Percentiles rank a stretch among this genome's conserved stretches.
These are phyloP conservation scores for Fusarium redolens DNA, from an alignment of 2,329 filamentous ascomycete species.

Conservation along the genomic window DNA sequence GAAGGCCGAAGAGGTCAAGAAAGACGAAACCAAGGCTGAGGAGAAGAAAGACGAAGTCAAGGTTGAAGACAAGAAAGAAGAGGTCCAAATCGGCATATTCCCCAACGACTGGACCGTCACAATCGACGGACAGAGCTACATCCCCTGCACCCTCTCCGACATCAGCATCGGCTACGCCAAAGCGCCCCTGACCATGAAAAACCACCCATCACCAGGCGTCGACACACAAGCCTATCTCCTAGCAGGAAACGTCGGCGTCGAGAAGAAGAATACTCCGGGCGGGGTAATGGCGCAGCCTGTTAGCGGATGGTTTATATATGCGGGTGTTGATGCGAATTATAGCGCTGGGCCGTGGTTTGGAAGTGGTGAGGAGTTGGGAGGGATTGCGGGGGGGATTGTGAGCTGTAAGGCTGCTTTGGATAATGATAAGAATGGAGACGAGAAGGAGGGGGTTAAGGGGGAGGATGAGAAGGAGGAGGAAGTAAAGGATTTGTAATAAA, in stretches of 20 bases:
- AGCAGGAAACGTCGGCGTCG: slow-evolving; percentile 54
- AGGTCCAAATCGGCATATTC: neutral
- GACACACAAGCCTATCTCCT: slow-evolving; percentile 51
- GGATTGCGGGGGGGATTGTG: slow-evolving; percentile 17
- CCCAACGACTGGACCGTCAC: slow-evolving; percentile 21
- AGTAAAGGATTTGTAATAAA: slow-evolving; percentile 1
- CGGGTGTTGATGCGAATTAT: slow-evolving; percentile 46
- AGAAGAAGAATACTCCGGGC: slow-evolving; percentile 33
- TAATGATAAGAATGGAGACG: accelerated
- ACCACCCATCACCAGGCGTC: slow-evolving; percentile 42
- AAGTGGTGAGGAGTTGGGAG: slow-evolving; percentile 36
- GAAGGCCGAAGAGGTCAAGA: neutral
- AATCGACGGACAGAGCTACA: slow-evolving; percentile 49
- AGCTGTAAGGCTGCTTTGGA: neutral
- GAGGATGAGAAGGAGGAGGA: neutral
- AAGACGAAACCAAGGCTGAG: neutral
- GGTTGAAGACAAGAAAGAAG: neutral
- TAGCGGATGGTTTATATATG: slow-evolving; percentile 57
- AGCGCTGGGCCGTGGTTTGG: slow-evolving; percentile 35
- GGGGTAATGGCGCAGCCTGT: slow-evolving; percentile 49
- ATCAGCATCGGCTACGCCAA: slow-evolving; percentile 55
- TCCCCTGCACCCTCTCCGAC: slow-evolving; percentile 25
- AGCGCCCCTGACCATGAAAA: slow-evolving; percentile 53
- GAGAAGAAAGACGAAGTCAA: neutral
- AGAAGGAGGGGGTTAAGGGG: accelerated